These are phyloP conservation scores for Xylaria intraflava DNA, from an alignment of 495 filamentous ascomycete genomes.

Conservation along the genomic window DNA sequence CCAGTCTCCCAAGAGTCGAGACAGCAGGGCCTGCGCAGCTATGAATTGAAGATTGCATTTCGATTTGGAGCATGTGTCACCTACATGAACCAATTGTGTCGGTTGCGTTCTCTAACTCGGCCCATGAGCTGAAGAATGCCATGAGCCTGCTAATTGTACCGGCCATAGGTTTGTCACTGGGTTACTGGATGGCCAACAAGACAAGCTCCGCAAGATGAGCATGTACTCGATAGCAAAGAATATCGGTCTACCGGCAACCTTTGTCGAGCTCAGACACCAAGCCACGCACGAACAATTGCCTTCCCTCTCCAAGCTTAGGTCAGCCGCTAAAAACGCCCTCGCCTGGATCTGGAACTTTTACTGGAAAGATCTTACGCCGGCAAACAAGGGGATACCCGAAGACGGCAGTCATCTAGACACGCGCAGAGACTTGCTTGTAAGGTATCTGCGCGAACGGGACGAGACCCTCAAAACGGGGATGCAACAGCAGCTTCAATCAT, in stretches of 20 bases:
- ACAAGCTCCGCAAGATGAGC: conserved; percentile 59
- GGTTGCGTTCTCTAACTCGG: background rate
- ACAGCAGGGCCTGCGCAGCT: background rate
- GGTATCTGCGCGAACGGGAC: conserved; percentile 21
- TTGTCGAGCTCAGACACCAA: conserved; percentile 86
- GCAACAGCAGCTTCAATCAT: conserved; percentile 18
- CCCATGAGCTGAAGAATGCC: background rate
- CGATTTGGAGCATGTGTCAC: background rate
- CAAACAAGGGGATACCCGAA: background rate
- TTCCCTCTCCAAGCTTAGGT: conserved; percentile 59
- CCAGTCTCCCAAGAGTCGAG: background rate
- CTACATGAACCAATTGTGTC: background rate
- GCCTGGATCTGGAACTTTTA: conserved; percentile 86
- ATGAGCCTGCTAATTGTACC: conserved; percentile 5
- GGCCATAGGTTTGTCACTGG: conserved; percentile 77
- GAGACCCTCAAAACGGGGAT: conserved; percentile 2
- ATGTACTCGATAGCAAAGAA: conserved; percentile 79
- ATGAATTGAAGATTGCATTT: background rate
- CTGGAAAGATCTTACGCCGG: conserved; percentile 52
- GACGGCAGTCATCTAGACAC: conserved; percentile 8
- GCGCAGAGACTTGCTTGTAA: conserved; percentile 19
- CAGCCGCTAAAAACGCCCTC: conserved; percentile 58
- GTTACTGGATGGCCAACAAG: conserved; percentile 68
- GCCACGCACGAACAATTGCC: conserved; percentile 85
- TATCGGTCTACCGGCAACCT: conserved; percentile 70